These are phyloP conservation scores for Mortierella sp. DNA, from an alignment of 371 early-diverging fungal species.

Conservation along the genomic window DNA sequence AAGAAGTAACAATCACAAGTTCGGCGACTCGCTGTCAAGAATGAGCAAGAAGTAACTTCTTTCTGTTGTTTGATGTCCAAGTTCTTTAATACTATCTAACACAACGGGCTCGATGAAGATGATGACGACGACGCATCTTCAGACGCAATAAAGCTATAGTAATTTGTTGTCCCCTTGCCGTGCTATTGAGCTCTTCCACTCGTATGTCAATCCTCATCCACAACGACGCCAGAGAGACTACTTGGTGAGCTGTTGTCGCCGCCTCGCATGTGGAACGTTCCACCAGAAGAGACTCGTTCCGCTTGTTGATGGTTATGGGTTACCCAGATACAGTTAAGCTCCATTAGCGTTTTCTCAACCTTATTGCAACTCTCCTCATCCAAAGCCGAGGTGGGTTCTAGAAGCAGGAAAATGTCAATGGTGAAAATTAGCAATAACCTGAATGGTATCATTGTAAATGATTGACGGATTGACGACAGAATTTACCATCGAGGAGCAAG, in stretches of 20 bases:
- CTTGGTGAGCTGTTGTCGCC: conserved; percentile 24
- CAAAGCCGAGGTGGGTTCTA: conserved; percentile 90
- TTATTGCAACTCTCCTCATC: conserved; percentile 79
- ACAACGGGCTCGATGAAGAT: too few relatives aligned
- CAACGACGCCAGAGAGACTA: conserved; percentile 7
- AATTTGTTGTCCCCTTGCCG: too few relatives aligned
- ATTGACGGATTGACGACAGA: not conserved
- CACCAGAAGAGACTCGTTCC: conserved; percentile 70
- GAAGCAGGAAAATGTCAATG: not conserved
- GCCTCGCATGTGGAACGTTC: conserved; percentile 33
- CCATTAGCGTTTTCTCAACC: conserved; percentile 80
- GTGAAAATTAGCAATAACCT: not conserved
- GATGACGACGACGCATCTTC: not conserved
- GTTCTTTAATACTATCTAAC: too few relatives aligned
- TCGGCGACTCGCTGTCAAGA: too few relatives aligned
- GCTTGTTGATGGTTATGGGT: conserved; percentile 87
- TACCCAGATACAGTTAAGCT: conserved; percentile 81
- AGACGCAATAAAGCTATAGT: too few relatives aligned
- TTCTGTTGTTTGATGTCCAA: too few relatives aligned
- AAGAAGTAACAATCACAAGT: too few relatives aligned
- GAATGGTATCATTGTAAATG: not conserved
- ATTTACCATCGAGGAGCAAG: conserved; percentile 84
- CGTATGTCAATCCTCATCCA: not conserved
- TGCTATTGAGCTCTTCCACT: not conserved
- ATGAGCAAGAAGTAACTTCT: too few relatives aligned